Base-by-base conservation (phyloP, 495 filamentous ascomycete genomes). In the Talaromyces liani region DNA sequence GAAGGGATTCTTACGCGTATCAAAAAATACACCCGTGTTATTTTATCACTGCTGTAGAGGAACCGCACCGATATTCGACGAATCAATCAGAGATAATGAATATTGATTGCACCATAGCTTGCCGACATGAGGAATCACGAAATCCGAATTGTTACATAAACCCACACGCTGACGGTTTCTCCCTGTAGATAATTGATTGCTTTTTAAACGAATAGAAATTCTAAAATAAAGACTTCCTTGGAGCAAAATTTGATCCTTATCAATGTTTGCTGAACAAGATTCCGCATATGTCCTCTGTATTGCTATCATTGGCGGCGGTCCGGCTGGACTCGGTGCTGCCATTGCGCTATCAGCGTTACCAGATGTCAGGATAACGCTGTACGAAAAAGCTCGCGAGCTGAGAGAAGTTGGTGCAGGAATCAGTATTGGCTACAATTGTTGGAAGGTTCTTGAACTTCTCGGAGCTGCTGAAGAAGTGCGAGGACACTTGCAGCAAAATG, bases 331-430 rank as follows among this genome's bases (percentile, higher is more conserved):
- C 0, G 73, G 73, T 27, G 72, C 80, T 1, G 81, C 79, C 6
- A 83, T 83, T 59, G 78, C 77, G 12, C 72, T 84, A 22, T 77
- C 76, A 1, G 66, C 75, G 45, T 60, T 82, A 1, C 76, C 80
- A 0, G 75, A 80, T 31, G 70, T 82, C 10, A 64, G 75, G 9
- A 70, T 80, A 3, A 75, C 65, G 5, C 68, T 84, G 9, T 85
- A 82, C 56, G 82, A 85, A 60, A 76, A 82, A 51, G 77, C 77
- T 8, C 67, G 62, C 5, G 72, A 78, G 61, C 67, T 83, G 18
- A 68, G 76, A 29, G 80, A 83, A 64, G 74, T 80, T 4, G 81
- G 81, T 6, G 80, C 78, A 0, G 81, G 80, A 0, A 79, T 84
- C 61, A 78, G 71, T 58, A 76, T 80, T 49, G 71, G 6, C 80